Base-by-base conservation (phyloP, 2,329 filamentous ascomycete species). In the Chaetomiaceae sp. region DNA sequence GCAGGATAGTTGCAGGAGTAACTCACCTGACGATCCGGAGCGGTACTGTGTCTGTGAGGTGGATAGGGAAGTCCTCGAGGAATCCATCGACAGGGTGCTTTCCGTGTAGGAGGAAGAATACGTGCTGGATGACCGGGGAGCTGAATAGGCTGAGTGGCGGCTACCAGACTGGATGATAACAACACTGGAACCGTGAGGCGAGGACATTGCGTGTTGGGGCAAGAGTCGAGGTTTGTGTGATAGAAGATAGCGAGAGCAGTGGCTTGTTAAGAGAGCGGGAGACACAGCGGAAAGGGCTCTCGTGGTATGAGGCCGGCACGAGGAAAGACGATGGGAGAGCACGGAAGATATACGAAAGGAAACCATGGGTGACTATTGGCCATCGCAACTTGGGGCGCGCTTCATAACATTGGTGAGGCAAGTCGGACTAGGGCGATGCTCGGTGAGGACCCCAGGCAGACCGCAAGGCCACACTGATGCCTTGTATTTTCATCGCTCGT, bases 391-490 rank as follows among this genome's bases (percentile, higher is more conserved):
- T 29, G 30, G 51, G 43, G 36, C 34, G 14, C 16, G 18, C 42
- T 37, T 42, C 27, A 10, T 6, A 6, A 33, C 21, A 20, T n/a
- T 23, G 18, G 16, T 27, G 43, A 51, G 53, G 43, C 53, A 30
- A 34, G 36, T 11, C 13, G 40, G n/a, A 2, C 14, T 11, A 44
- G 20, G 54, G 57, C 51, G 37, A 51, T 23, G 45, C 34, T 52
- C 50, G 50, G 55, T 54, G 37, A 42, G 40, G 25, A 37, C 36
- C 13, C 38, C 23, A 58, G 56, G 58, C 58, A 57, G 46, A 60
- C 48, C 29, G 36, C 58, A 53, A 56, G 51, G 54, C 53, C 46
- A 16, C 23, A 29, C 29, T 48, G 53, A 29, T 48, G 53, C 44
- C 48, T 53, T 44, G 48, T 32, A 5, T n/a, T 37, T 21, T 47